These are phyloP conservation scores for Biancaea sappan DNA, from an alignment of 306 rosid species.

Conservation along the genomic window DNA sequence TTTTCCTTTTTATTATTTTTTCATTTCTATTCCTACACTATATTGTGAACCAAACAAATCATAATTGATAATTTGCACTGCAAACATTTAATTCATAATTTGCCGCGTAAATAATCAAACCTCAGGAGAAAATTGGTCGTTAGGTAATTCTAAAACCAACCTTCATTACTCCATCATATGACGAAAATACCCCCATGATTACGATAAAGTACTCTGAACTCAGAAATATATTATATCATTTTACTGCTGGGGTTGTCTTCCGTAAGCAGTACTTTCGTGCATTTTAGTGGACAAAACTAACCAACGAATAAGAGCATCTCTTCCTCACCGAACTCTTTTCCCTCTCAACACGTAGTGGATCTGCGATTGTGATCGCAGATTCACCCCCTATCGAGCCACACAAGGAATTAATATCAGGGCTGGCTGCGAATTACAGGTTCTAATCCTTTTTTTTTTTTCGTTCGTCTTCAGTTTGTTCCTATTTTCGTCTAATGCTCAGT, in stretches of 20 bases:
- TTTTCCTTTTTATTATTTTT: no score
- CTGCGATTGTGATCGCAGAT: conserved; percentile 11
- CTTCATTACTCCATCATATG: background rate
- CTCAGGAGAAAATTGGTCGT: background rate
- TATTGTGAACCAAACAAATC: no score
- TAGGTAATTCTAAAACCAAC: background rate
- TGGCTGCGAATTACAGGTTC: background rate
- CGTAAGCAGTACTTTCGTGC: background rate
- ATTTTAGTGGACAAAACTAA: background rate
- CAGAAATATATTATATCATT: background rate
- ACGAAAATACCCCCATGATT: background rate
- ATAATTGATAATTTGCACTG: background rate
- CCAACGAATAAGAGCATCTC: background rate
- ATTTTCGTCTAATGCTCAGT: background rate
- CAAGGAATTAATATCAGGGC: background rate
- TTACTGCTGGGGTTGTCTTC: no score
- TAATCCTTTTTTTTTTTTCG: background rate
- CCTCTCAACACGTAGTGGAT: conserved; percentile 2
- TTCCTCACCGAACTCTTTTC: background rate
- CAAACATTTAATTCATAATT: background rate
- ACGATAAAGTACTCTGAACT: background rate
- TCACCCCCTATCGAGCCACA: conserved; percentile 3
- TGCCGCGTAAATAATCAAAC: background rate
- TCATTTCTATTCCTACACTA: no score
- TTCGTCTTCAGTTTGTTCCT: background rate